Evolutionary conservation across 441 rosid species (phyloP).

Genomic region (Manihot esculenta): DNA sequence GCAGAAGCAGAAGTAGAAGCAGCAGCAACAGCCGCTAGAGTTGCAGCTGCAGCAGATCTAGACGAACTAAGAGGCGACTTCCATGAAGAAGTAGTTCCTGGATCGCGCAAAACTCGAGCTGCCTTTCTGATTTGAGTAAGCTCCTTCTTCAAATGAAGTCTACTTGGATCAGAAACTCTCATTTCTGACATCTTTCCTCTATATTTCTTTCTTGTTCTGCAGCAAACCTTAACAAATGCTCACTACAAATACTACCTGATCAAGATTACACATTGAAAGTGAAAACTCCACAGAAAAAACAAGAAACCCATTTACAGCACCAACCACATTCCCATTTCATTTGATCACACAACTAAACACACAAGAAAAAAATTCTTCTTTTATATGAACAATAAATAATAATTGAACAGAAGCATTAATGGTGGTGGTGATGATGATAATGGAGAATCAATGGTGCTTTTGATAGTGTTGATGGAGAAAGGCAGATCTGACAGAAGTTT

Average conservation of each 20-base stretch:
- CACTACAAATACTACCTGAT: not conserved
- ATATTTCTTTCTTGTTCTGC: not conserved
- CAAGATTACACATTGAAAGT: not conserved
- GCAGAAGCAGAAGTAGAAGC: constrained; percentile 32
- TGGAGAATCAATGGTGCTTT: not conserved
- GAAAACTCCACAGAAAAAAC: constrained; percentile 4
- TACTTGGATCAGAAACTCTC: constrained; percentile 71
- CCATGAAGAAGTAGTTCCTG: constrained; percentile 89
- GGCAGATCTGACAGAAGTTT: constrained; percentile 15
- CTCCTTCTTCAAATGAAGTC: constrained; percentile 79
- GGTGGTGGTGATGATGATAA: not conserved
- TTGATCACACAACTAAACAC: not conserved
- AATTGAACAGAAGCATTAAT: constrained; percentile 3
- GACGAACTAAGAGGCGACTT: constrained; percentile 75
- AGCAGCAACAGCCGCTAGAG: constrained; percentile 22
- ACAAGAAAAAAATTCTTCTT: not conserved
- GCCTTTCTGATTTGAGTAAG: constrained; percentile 90
- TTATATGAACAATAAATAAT: not conserved
- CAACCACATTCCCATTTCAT: constrained; percentile 14
- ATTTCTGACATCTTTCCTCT: constrained; percentile 45
- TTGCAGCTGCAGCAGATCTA: constrained; percentile 50
- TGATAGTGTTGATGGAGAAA: not conserved
- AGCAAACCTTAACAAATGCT: not conserved
- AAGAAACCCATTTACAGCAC: not conserved
- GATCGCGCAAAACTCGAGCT: constrained; percentile 79